phyloP scores from a whole-genome alignment of 352 stramenopile genomes.

The Pythium aristosporum region DNA sequence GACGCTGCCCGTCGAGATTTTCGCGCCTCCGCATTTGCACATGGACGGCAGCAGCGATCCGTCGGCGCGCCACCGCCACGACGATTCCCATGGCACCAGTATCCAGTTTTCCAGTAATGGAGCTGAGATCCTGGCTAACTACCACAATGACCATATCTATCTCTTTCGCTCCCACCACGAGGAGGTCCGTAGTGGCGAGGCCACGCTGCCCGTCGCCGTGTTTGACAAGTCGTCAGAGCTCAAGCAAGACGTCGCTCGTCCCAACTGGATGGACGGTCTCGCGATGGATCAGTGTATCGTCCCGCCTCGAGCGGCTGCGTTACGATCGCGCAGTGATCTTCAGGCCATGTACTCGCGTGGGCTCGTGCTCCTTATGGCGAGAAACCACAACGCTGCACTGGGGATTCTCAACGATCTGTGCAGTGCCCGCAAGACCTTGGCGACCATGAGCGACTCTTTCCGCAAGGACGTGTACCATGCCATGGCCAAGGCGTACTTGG shows the following conservation, averaged over 20 bases:
- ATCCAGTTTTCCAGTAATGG: conserved; percentile 80
- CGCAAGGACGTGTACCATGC: conserved; percentile 59
- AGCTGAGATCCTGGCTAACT: conserved; percentile 69
- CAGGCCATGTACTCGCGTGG: conserved; percentile 31
- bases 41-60: conserved; percentile 51
- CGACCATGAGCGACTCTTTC: conserved; percentile 31
- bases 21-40: conserved; percentile 75
- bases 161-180: conserved; percentile 56
- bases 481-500: conserved; percentile 65
- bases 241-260: not conserved
- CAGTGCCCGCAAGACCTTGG: conserved; percentile 4
- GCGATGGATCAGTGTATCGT: conserved; percentile 17
- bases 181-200: conserved; percentile 6
- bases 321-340: conserved; percentile 21
- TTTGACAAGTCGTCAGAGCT: conserved; percentile 15
- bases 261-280: conserved; percentile 20
- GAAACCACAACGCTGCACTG: conserved; percentile 40
- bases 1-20: conserved; percentile 60
- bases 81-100: conserved; percentile 71
- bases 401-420: conserved; percentile 23
- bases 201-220: conserved; percentile 1
- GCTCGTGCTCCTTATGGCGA: conserved; percentile 29
- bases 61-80: conserved; percentile 40
- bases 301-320: not conserved
- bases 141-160: conserved; percentile 88